Evolutionary conservation across 768 basidiomycete genomes (phyloP), one percentile per base, ranked within the genome.

Genomic region (Infundibulicybe gibba): DNA sequence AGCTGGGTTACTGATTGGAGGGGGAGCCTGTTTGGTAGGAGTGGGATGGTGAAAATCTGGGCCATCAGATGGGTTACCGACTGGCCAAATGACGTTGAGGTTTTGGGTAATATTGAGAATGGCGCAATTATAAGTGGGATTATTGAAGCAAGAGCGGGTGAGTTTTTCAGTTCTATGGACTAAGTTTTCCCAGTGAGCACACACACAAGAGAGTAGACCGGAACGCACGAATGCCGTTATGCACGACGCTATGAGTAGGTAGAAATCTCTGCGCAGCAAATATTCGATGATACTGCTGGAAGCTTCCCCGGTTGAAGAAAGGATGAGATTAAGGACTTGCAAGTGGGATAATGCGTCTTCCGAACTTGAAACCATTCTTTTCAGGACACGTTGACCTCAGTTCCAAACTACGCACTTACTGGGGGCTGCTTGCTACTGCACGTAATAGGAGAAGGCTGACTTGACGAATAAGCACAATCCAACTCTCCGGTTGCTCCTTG

Each of bases 11-110:
- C 75, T 16, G 80, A 74, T 0, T 67, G 61, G 16, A 83, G 69
- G 32, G 80, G 86, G 40, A 87, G 69, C 6, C 81, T 85, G 62
- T 89, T 86, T 1, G 90, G 91, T 0, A 97, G 74, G 0, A 91
- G 67, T 0, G 89, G 87, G 38, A 94, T 70, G 1, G 84, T 76
- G 48, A 95, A 70, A 45, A 94, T 79, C 49, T 69, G 63, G 13
- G 68, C 58, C 44, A 88, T 53, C 21, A 87, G 55, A 14, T 62
- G 57, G 25, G 63, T 52, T 13, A 85, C 56, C 37, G 70, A 61
- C 49, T 50, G 54, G 5, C 61, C 20, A 53, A 67, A 70, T 38
- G 55, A 44, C 1, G 59, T 54, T 1, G 57, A 53, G 37, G 53
- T 32, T 1, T 51, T 38, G 20, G 55, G 57, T 38, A 62, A 62